Base-by-base conservation (phyloP, 805 yeast genomes). In the Naumovozyma castellii region DNA sequence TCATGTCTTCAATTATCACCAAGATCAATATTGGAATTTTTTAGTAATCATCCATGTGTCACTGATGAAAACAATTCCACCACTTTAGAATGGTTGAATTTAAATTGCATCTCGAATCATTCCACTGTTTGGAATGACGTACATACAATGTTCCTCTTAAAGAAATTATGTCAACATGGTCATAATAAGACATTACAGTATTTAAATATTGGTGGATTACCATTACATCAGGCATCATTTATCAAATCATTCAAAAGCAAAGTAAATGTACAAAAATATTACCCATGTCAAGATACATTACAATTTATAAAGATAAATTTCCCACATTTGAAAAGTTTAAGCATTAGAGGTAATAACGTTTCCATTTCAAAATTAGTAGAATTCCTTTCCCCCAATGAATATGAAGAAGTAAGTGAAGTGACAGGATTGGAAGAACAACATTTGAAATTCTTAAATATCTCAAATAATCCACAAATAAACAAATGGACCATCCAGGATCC, bases 1-100 rank as follows among this genome's bases (percentile, higher is more conserved):
- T 68, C 73, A 47, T 78, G 84, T 54, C 74, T 80, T 34, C 75
- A 78, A 49, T 66, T 86, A 37, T 75, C 86, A 17, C 80, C 90
- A 3, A 72, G 80, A 47, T 88, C 81, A 30, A 62, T 85, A 39
- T 71, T 83, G 46, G 75, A 75, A 47, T 81, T 85, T 48, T 67
- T 85, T 44, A 70, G 78, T 2, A 71, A 73, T 45, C 94, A 86
- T 62, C 87, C 92, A 0, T 71, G 90, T 1, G 61, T 66, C 2
- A 62, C 67, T 0, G 64, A 58, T 45, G 56, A 47, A 39, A 56
- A 59, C 36, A 59, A 58, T 36, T 44, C 65, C 3, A 66, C 71
- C 16, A 66, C 73, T 10, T 62, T 82, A 34, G 68, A 70, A 37
- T 82, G 88, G 88, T 68, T 82, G 17, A 79, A 75, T 43, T 61